phyloP scores from a whole-genome alignment of 768 basidiomycete species.

The Gautieria morchelliformis region DNA sequence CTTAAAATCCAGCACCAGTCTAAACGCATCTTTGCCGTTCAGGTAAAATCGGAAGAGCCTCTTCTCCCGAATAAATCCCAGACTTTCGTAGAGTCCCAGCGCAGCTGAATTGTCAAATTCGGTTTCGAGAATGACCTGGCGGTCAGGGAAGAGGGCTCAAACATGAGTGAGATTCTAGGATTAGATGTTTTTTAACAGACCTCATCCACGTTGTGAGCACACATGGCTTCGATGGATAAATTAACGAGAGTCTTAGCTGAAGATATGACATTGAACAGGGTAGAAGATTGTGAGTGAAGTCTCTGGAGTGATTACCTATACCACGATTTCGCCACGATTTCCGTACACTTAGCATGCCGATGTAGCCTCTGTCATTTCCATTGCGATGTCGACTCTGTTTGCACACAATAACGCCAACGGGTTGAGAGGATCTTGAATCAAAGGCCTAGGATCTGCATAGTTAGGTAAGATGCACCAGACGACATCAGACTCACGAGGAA shows the following conservation, averaged over 20 bases:
- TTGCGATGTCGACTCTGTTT: conserved; percentile 88
- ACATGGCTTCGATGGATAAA: conserved; percentile 80
- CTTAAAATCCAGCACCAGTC: conserved; percentile 61
- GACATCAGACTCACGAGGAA: conserved; percentile 47
- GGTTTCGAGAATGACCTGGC: conserved; percentile 90
- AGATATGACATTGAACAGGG: conserved; percentile 3
- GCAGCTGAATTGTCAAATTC: conserved; percentile 90
- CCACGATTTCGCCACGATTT: conserved; percentile 81
- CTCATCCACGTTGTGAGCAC: conserved; percentile 73
- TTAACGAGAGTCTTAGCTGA: conserved; percentile 80
- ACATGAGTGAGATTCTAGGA: conserved; percentile 1
- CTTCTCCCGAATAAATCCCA: conserved; percentile 96
- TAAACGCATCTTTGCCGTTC: conserved; percentile 93
- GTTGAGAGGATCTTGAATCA: conserved; percentile 43
- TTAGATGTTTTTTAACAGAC: conserved; percentile 33
- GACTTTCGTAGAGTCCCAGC: conserved; percentile 77
- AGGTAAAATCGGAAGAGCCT: conserved; percentile 91
- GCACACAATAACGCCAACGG: conserved; percentile 91
- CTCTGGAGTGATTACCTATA: conserved; percentile 55
- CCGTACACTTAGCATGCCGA: conserved; percentile 93
- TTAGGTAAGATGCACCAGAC: not conserved
- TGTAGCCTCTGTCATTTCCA: conserved; percentile 79
- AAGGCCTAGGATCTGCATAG: conserved; percentile 31
- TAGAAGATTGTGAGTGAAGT: not conserved
- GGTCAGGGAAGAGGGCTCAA: not conserved